phyloP scores from a whole-genome alignment of 805 yeast species.

The Yarrowia yakushimensis region DNA sequence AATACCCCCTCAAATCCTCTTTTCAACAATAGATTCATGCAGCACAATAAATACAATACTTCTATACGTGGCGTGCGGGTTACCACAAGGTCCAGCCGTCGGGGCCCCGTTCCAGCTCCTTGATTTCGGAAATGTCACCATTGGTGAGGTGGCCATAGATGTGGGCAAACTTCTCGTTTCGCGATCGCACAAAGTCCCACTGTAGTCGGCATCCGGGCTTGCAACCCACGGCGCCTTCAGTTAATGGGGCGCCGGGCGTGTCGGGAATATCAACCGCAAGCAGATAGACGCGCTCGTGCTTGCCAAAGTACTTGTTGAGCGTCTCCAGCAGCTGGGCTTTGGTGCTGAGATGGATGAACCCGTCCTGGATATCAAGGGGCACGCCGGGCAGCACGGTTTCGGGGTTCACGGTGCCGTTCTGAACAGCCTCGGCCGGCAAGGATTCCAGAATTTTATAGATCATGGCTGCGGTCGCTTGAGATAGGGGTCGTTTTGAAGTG shows the following conservation, averaged over 20 bases:
- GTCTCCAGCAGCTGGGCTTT: conserved; percentile 32
- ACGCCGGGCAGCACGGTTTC: conserved; percentile 31
- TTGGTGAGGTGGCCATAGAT: conserved; percentile 33
- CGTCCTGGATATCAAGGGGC: conserved; percentile 34
- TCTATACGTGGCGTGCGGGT: conserved; percentile 14
- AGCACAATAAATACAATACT: conserved; percentile 20
- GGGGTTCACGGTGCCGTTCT: conserved; percentile 30
- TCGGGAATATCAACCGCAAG: conserved; percentile 32
- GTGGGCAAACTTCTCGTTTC: conserved; percentile 32
- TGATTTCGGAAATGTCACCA: conserved; percentile 29
- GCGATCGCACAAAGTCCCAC: conserved; percentile 33
- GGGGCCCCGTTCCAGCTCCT: conserved; percentile 18
- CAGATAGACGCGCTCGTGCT: conserved; percentile 28
- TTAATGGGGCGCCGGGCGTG: conserved; percentile 25
- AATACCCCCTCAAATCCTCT: background rate
- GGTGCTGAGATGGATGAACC: conserved; percentile 35
- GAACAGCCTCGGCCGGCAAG: conserved; percentile 32
- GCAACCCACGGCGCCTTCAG: conserved; percentile 32
- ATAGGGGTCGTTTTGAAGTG: background rate
- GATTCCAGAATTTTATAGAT: conserved; percentile 31
- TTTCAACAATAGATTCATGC: background rate
- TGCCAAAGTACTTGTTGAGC: conserved; percentile 29
- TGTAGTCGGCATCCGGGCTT: conserved; percentile 29
- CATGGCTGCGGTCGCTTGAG: conserved; percentile 31
- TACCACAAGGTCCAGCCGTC: conserved; percentile 25